These are phyloP conservation scores for Fusarium pininemorale DNA, from an alignment of 2,329 filamentous ascomycete species.

Conservation along the genomic window DNA sequence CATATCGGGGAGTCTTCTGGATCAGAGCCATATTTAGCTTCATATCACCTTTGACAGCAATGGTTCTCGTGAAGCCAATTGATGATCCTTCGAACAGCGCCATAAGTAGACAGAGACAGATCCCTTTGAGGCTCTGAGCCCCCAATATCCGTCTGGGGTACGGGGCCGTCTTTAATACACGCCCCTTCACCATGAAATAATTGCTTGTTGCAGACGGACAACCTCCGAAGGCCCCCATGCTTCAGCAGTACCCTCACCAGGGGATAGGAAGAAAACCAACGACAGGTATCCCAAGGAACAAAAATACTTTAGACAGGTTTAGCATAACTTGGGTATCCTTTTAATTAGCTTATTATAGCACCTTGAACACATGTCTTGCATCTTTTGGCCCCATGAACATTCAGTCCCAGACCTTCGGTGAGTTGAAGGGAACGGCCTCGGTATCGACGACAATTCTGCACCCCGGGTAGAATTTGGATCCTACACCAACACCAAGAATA, in stretches of 20 bases:
- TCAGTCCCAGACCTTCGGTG: conserved; percentile 18
- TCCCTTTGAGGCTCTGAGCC: background rate
- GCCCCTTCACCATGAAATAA: conserved; percentile 6
- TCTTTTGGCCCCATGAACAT: background rate
- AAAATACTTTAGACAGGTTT: background rate
- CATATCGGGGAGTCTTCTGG: background rate
- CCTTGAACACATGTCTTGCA: background rate
- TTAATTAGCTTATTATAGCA: background rate
- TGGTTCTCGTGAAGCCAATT: background rate
- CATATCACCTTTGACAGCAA: background rate
- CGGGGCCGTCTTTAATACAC: background rate
- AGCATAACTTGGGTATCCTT: background rate
- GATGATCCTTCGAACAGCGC: background rate
- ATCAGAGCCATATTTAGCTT: background rate
- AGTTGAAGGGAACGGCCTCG: conserved; percentile 17
- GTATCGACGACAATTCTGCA: conserved; percentile 3
- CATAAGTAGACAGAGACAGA: background rate
- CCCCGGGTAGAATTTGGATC: conserved; percentile 17
- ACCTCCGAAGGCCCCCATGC: conserved; percentile 31
- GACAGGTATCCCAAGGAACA: too few species aligned
- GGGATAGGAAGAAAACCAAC: background rate
- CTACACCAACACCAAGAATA: conserved; percentile 10
- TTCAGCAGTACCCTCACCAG: conserved; percentile 6
- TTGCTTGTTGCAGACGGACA: conserved; percentile 27
- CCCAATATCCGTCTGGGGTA: conserved; percentile 24